These are phyloP conservation scores for Pochonia chlamydosporia DNA, from an alignment of 2,329 filamentous ascomycete species.

Conservation along the genomic window DNA sequence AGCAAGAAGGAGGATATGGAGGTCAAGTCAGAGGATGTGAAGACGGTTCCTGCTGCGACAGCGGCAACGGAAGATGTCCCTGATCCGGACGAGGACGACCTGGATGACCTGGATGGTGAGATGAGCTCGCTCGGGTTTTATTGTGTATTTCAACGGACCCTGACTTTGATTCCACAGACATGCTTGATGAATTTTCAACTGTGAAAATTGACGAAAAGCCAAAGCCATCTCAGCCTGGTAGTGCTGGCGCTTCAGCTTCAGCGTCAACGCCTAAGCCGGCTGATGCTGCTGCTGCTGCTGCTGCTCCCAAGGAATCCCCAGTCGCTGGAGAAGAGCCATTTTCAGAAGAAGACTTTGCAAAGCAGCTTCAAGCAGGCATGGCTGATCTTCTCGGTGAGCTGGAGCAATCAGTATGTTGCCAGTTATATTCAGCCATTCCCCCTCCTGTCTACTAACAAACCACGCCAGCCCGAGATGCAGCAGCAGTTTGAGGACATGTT, in stretches of 20 bases:
- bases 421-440: background rate
- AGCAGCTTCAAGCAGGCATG: constrained; percentile 87
- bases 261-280: constrained; percentile 27
- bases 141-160: background rate
- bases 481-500: constrained; percentile 74
- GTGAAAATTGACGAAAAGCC: constrained; percentile 40
- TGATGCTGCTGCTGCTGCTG: constrained; percentile 17
- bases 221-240: constrained; percentile 16
- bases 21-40: constrained; percentile 12
- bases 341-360: constrained; percentile 73
- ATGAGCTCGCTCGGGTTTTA: background rate
- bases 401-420: constrained; percentile 47
- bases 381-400: constrained; percentile 71
- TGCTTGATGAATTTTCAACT: constrained; percentile 84
- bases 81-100: constrained; percentile 87
- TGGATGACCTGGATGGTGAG: constrained; percentile 85
- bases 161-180: constrained; percentile 49
- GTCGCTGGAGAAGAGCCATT: constrained; percentile 33
- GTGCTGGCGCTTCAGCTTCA: constrained; percentile 22
- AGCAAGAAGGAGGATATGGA: constrained; percentile 17
- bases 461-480: constrained; percentile 60
- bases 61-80: constrained; percentile 52
- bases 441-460: background rate
- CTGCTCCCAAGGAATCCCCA: constrained; percentile 16
- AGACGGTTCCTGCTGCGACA: constrained; percentile 4